These are phyloP conservation scores for Paramecium octaurelia DNA, from an alignment of 73 alveolate species.

Conservation along the genomic window DNA sequence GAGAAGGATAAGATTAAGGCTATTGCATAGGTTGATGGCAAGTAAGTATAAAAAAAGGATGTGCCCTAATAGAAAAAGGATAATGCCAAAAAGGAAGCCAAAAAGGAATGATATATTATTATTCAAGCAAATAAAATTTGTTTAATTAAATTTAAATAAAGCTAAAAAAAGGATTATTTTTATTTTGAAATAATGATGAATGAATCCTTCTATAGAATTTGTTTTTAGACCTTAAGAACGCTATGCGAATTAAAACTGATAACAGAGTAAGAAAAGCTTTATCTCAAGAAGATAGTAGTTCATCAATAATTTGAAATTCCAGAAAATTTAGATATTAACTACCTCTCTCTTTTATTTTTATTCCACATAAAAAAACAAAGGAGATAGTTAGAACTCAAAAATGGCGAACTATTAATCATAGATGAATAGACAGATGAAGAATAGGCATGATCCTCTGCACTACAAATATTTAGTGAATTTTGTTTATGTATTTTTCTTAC, in stretches of 20 bases:
- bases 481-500: neutral
- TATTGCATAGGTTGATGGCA: constrained; percentile 37
- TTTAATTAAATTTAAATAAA: neutral
- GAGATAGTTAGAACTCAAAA: neutral
- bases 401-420: neutral
- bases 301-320: neutral
- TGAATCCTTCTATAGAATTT: neutral
- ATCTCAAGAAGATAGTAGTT: neutral
- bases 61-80: neutral
- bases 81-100: neutral
- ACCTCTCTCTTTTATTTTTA: neutral
- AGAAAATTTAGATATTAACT: neutral
- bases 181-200: neutral
- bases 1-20: constrained; percentile 81
- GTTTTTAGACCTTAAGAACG: neutral
- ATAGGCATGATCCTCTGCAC: neutral
- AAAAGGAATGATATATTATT: neutral
- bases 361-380: neutral
- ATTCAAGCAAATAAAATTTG: neutral
- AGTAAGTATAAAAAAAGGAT: neutral
- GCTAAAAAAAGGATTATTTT: neutral
- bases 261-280: neutral
- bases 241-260: neutral
- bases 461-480: neutral
- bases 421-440: constrained; percentile 8